Evolutionary conservation across 106 monocot species (phyloP).

Genomic region (Phalaenopsis aphrodite): DNA sequence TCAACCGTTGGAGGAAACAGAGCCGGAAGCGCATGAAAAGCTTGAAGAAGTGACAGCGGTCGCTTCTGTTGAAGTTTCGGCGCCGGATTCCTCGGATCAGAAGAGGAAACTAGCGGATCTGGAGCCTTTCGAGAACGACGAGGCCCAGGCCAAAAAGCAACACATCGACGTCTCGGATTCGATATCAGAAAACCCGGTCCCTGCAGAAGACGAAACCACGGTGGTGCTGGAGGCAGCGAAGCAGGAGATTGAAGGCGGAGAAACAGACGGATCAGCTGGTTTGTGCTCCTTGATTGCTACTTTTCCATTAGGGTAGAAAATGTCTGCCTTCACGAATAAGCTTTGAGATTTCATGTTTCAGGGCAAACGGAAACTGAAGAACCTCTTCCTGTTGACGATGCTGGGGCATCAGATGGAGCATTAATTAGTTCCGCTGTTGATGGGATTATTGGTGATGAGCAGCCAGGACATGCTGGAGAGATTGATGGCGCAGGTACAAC

Average conservation of each 20-base stretch:
- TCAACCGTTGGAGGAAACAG: background rate
- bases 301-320: background rate
- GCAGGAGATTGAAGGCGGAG: background rate
- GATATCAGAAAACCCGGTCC: background rate
- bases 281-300: background rate
- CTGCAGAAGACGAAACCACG: background rate
- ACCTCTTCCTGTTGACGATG: background rate
- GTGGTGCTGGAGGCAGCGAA: background rate
- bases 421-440: background rate
- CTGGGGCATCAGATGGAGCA: background rate
- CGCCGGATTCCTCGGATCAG: background rate
- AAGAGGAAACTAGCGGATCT: slow-evolving; percentile 3
- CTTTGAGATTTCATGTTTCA: background rate
- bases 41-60: background rate
- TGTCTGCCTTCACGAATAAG: background rate
- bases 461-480: background rate
- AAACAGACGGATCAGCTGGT: background rate
- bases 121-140: background rate
- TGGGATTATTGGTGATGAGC: background rate
- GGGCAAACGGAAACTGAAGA: background rate
- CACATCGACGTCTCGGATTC: background rate
- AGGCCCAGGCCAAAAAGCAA: background rate
- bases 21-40: background rate
- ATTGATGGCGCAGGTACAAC: background rate
- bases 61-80: background rate